Base-by-base conservation (phyloP, 129 eudicot genomes). In the Chrysanthemum seticuspe region DNA sequence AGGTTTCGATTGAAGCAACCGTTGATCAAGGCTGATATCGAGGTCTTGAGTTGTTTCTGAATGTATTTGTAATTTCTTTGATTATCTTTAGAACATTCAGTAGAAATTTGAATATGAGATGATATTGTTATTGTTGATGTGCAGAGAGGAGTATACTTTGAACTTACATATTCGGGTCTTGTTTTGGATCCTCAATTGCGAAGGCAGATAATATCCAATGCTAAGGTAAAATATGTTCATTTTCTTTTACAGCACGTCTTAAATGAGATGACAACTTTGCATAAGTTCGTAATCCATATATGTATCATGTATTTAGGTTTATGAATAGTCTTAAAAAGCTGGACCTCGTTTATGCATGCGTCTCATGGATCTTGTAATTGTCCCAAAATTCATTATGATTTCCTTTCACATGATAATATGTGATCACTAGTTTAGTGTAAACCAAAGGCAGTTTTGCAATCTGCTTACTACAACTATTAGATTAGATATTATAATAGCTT, bases 71-170 rank as follows among this genome's bases (percentile, higher is more conserved):
- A 54, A 15, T 74, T 62, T 18, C 52, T 19, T 64, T 44, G 61
- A 52, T 15, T 52, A 62, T 31, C 18, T 64, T 4, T n/a, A 48
- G 11, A 64, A 21, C 15, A 34, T 34, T 34, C 40, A 34, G 6
- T 60, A 60, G 31, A 18, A 60, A 5, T 77, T 23, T 61, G 51
- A 14, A 47, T 45, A 16, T 62, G 73, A 31, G 49, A 19, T 50
- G 47, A 21, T 60, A 15, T 67, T 69, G 21, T 63, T 60, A 19
- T 63, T 44, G 70, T 81, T 78, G 61, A 70, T 70, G 5, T 83
- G 83, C 87, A 94, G 99, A 85, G 98, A 36, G 99, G 93, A 48
- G 89, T 94, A 12, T 94, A 76, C 80, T 94, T 94, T 45, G 99
- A 94, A 82, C 88, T 94, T 62, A 77, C 82, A 25, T 94, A 94